Conservation (phyloP, 1,139 yeast genomes). For the Lodderomyces metapsilosis region DNA sequence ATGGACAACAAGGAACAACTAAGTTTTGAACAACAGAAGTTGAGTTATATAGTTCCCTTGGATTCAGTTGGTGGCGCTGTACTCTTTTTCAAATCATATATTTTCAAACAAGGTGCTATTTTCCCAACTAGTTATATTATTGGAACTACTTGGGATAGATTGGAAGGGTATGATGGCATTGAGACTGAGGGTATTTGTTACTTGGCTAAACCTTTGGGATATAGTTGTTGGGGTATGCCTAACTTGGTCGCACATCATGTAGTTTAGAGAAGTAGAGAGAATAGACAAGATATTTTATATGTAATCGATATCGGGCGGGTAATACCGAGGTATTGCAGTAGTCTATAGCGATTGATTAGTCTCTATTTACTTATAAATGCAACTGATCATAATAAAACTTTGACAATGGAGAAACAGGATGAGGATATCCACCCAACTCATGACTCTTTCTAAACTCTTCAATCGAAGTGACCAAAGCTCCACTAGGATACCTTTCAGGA, state of each 20-base stretch:
- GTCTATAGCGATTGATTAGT: no score
- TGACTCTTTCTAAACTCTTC: slow-evolving; percentile 26
- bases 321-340: no score
- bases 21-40: slow-evolving; percentile 12
- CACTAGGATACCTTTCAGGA: slow-evolving; percentile 30
- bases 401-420: slow-evolving; percentile 31
- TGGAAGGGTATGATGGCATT: slow-evolving; percentile 50
- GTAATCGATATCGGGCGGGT: no score
- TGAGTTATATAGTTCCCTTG: slow-evolving; percentile 25
- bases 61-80: slow-evolving; percentile 52
- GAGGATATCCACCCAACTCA: slow-evolving; percentile 29
- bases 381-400: slow-evolving; percentile 31
- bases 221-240: slow-evolving; percentile 44
- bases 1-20: slow-evolving; percentile 15
- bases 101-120: slow-evolving; percentile 41
- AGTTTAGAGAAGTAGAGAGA: no score
- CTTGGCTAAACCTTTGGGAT: slow-evolving; percentile 40
- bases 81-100: slow-evolving; percentile 35
- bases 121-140: slow-evolving; percentile 44
- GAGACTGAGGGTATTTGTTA: slow-evolving; percentile 52
- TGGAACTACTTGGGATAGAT: slow-evolving; percentile 46
- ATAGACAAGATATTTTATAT: no score
- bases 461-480: slow-evolving; percentile 20
- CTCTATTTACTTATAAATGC: no score
- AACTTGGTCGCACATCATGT: slow-evolving; percentile 28